These are phyloP conservation scores for Waltergamsia citrina DNA, from an alignment of 2,329 filamentous ascomycete species.

Conservation along the genomic window DNA sequence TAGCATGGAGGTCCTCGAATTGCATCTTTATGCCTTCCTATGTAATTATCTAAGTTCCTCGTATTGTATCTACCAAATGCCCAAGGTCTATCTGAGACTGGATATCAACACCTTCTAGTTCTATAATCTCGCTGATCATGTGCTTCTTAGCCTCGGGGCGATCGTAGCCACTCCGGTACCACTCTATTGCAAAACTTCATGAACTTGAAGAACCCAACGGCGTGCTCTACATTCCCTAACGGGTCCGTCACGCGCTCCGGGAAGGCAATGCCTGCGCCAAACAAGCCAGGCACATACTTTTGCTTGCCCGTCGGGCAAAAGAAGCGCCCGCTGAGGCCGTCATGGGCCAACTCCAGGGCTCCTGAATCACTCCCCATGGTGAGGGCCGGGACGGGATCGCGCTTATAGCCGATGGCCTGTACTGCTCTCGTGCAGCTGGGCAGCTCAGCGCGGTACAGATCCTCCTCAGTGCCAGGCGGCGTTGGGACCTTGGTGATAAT, in stretches of 20 bases:
- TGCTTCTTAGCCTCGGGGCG: no score
- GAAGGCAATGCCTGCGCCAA: slow-evolving; percentile 54
- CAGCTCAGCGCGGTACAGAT: slow-evolving; percentile 34
- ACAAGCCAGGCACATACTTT: slow-evolving; percentile 39
- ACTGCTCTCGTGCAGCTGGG: slow-evolving; percentile 40
- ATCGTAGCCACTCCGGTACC: slow-evolving; percentile 40
- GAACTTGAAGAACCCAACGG: slow-evolving; percentile 57
- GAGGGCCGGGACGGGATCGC: slow-evolving; percentile 38
- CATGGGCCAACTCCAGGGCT: slow-evolving; percentile 36
- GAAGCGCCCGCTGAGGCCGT: slow-evolving; percentile 11
- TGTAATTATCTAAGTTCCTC: no score
- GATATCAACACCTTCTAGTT: no score
- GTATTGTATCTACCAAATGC: no score
- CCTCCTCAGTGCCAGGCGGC: slow-evolving; percentile 27
- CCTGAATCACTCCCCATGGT: slow-evolving; percentile 17
- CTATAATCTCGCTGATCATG: no score
- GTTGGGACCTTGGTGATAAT: slow-evolving; percentile 37
- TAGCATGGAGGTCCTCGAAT: no score
- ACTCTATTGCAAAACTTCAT: slow-evolving; percentile 52
- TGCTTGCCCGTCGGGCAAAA: slow-evolving; percentile 11
- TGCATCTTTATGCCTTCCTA: no score
- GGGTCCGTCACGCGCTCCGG: slow-evolving; percentile 53
- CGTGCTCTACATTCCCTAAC: slow-evolving; percentile 49
- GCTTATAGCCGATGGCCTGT: slow-evolving; percentile 49
- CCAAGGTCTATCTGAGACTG: no score